These are phyloP conservation scores for Fraxinus ornus DNA, from an alignment of 305 asterid species.

Conservation along the genomic window DNA sequence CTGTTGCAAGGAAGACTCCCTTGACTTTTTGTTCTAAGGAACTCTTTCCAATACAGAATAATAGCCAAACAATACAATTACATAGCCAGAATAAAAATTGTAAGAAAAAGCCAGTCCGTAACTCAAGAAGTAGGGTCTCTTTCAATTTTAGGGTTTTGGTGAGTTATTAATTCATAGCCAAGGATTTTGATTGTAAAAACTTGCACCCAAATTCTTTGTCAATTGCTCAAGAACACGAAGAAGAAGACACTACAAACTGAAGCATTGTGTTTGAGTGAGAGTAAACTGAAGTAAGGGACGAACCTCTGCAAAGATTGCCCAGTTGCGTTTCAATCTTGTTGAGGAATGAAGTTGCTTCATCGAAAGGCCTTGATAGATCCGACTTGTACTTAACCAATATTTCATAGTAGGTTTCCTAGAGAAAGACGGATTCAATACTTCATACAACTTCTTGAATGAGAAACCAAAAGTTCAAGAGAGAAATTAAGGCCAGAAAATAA, in stretches of 20 bases:
- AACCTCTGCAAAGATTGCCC: conserved; percentile 68
- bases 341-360: conserved; percentile 83
- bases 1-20: conserved; percentile 24
- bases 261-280: not conserved
- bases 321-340: conserved; percentile 60
- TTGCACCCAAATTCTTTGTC: not conserved
- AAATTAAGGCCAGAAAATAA: not conserved
- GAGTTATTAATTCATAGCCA: not conserved
- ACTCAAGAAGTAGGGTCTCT: not conserved
- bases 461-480: not conserved
- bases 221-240: not conserved
- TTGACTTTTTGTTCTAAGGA: conserved; percentile 29
- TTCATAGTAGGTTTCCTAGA: conserved; percentile 68
- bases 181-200: not conserved
- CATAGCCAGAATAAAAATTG: not conserved
- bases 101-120: conserved; percentile 5
- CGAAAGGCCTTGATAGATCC: conserved; percentile 73
- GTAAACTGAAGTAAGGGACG: not conserved
- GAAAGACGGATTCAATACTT: not conserved
- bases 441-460: not conserved
- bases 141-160: conserved; percentile 43
- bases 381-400: conserved; percentile 69
- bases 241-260: not conserved
- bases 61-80: not conserved
- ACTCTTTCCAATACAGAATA: conserved; percentile 27